phyloP scores from a whole-genome alignment of 1,284 basidiomycete species.

The Microbotryomycetes sp. region DNA sequence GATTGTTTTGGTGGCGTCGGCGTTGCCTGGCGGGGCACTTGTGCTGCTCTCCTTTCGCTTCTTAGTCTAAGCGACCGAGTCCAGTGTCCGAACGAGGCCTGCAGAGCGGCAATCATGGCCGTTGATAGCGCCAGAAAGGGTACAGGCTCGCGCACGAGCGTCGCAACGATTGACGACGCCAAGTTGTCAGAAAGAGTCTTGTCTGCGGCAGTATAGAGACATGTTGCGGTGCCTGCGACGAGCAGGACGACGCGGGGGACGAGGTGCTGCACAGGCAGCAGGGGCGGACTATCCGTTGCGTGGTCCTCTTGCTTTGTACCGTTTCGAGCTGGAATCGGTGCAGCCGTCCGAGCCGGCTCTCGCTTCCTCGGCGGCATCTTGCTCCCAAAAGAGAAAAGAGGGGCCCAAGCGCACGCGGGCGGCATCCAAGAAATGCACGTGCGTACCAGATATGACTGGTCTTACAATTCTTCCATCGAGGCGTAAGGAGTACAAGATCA shows the following conservation, averaged over 20 bases:
- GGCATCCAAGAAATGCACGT: too few species aligned
- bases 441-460: too few species aligned
- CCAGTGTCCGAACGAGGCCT: neutral
- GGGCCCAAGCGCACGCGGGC: too few species aligned
- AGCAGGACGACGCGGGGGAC: constrained; percentile 19
- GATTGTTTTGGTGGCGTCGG: too few species aligned
- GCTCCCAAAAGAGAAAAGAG: too few species aligned
- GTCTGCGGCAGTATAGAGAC: constrained; percentile 8
- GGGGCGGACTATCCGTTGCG: too few species aligned
- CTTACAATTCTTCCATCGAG: too few species aligned
- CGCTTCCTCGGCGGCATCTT: too few species aligned
- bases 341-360: too few species aligned
- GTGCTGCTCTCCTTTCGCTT: neutral
- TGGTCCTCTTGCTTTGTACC: too few species aligned
- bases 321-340: too few species aligned
- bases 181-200: constrained; percentile 43
- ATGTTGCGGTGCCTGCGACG: constrained; percentile 16
- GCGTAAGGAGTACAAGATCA: too few species aligned
- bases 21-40: neutral
- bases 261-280: constrained; percentile 20
- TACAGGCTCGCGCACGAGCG: constrained; percentile 50
- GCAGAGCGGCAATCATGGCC: constrained; percentile 45
- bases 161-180: constrained; percentile 48
- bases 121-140: constrained; percentile 67
- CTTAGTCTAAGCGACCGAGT: neutral